Evolutionary conservation across 2,329 filamentous ascomycete species (phyloP).

Genomic region (Hymenoscyphus salicellus): DNA sequence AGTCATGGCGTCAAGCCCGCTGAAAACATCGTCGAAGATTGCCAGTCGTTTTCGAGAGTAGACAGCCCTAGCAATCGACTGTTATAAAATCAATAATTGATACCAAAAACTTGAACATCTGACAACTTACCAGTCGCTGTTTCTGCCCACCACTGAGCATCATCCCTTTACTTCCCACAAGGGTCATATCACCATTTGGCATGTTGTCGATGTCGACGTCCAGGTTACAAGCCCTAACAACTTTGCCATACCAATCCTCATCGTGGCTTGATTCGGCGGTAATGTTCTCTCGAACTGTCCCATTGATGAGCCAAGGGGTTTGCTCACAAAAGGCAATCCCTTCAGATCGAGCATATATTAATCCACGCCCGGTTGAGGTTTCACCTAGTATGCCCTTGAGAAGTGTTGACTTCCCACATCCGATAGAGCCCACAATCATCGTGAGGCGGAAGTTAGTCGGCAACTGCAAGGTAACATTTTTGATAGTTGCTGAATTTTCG

Average conservation of each 20-base stretch:
- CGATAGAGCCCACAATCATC: slow-evolving; percentile 49
- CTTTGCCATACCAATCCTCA: slow-evolving; percentile 17
- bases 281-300: slow-evolving; percentile 18
- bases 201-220: slow-evolving; percentile 23
- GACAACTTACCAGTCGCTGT: slow-evolving; percentile 50
- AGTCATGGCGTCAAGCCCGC: slow-evolving; percentile 31
- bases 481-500: too few species aligned
- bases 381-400: slow-evolving; percentile 29
- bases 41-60: slow-evolving; percentile 36
- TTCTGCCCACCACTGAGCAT: slow-evolving; percentile 30
- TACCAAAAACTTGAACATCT: too few species aligned
- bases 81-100: too few species aligned
- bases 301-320: slow-evolving; percentile 23
- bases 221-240: slow-evolving; percentile 24
- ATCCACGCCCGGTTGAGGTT: slow-evolving; percentile 17
- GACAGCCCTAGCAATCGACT: slow-evolving; percentile 51
- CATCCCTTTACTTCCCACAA: slow-evolving; percentile 30
- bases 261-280: slow-evolving; percentile 12
- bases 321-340: slow-evolving; percentile 28
- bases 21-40: slow-evolving; percentile 34
- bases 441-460: too few species aligned
- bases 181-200: slow-evolving; percentile 23
- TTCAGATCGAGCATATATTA: slow-evolving; percentile 13
- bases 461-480: too few species aligned
- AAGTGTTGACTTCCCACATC: slow-evolving; percentile 32